These are phyloP conservation scores for Colletotrichum godetiae DNA, from an alignment of 2,329 filamentous ascomycete species.

Conservation along the genomic window DNA sequence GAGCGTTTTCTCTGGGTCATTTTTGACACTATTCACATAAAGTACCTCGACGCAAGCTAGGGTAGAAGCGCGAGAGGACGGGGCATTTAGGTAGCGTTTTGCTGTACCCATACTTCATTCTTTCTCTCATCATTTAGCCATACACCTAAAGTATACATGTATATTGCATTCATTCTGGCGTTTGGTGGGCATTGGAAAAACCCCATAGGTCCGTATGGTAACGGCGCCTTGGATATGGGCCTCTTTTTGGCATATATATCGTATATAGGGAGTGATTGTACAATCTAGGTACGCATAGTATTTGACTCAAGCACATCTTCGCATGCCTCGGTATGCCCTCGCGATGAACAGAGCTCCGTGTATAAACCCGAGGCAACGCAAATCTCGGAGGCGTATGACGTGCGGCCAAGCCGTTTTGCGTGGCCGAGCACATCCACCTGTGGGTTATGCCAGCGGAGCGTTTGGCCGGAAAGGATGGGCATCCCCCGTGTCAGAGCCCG, in stretches of 20 bases:
- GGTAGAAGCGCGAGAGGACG: background rate
- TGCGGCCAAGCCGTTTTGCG: conserved; percentile 15
- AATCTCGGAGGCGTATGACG: background rate
- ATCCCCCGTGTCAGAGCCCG: conserved; percentile 2
- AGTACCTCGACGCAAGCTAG: background rate
- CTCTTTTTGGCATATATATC: background rate
- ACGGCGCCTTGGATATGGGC: background rate
- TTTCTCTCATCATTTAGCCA: conserved; percentile 6
- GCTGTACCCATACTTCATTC: background rate
- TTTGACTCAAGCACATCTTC: background rate
- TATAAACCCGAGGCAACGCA: background rate
- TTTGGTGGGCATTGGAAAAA: conserved; percentile 13
- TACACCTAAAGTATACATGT: background rate
- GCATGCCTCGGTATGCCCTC: background rate
- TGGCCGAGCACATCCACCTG: conserved; percentile 1
- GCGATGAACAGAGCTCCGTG: background rate
- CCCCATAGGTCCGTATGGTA: too few species aligned
- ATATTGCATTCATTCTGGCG: conserved; percentile 18
- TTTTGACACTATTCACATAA: background rate
- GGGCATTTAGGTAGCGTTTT: background rate
- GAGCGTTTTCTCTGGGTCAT: conserved; percentile 4
- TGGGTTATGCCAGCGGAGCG: background rate
- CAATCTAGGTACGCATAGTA: background rate
- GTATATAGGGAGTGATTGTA: background rate
- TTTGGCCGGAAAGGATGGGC: background rate